Evolutionary conservation across 306 rosid genomes (phyloP), one percentile per base, ranked within the genome.

Genomic region (Urtica urens): DNA sequence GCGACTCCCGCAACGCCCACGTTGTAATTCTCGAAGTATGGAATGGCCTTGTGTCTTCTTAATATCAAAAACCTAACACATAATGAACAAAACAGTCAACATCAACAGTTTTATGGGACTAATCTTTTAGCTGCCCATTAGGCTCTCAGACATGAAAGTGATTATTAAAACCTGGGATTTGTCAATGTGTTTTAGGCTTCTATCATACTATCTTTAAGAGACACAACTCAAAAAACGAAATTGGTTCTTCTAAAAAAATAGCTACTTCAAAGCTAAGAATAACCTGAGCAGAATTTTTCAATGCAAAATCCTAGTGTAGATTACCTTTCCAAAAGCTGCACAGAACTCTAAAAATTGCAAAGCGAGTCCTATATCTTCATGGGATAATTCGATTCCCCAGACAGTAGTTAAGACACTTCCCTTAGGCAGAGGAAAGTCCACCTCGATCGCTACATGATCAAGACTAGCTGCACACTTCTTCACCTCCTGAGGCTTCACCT

Each of bases 341-440:
- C 80, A 84, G 48, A 90, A 90, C 53, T 84, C 93, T 33, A 90
- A 38, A 55, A 90, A 72, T 46, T 90, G 97, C 59, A 90, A 38
- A n/a, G 76, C 95, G 24, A 62, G 59, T 7, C 90, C 97, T 70
- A 75, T 67, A 59, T 74, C 80, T 57, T 73, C 79, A 9, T 66
- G 66, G 34, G 69, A 18, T 4, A 90, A 52, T 28, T 77, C 87
- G 55, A 79, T 55, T 21, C 65, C 85, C 26, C 51, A 47, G 58
- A 79, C 56, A 23, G 62, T 34, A 1, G 69, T 75, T 51, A 90
- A 62, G 38, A 38, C 47, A 7, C 55, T 55, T 17, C 85, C 85
- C 45, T 39, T 30, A 24, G 94, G 94, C 64, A 75, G 38, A 64
- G 82, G 58, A 55, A 66, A 24, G 42, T 55, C 39, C 29, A 37